Conservation (phyloP, 78 protist genomes). For the Creolimax fragrantissima region DNA sequence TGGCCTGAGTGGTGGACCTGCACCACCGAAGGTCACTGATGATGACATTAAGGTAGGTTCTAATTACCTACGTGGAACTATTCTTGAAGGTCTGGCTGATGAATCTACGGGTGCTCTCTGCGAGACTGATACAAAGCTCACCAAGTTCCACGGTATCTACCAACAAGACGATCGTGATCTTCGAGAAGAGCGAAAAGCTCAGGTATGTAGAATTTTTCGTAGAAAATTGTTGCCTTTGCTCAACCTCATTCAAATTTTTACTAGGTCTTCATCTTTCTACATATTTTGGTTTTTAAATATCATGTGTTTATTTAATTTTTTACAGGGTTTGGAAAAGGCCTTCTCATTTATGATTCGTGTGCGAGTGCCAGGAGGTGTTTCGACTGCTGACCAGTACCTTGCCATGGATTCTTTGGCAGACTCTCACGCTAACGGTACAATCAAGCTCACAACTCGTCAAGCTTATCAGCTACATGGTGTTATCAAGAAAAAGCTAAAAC, state of each 20-base stretch:
- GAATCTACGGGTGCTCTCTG: conserved; percentile 24
- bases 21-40: not conserved
- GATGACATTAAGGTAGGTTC: conserved; percentile 23
- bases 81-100: conserved; percentile 17
- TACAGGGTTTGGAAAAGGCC: conserved; percentile 17
- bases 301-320: too few species aligned
- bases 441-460: conserved; percentile 54
- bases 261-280: too few species aligned
- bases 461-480: conserved; percentile 57
- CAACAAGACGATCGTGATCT: conserved; percentile 50
- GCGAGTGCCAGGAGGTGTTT: conserved; percentile 49
- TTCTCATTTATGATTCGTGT: conserved; percentile 49
- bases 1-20: not conserved
- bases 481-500: conserved; percentile 26
- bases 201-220: too few species aligned
- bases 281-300: too few species aligned
- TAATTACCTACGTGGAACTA: conserved; percentile 36
- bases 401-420: conserved; percentile 31
- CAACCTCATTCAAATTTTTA: too few species aligned
- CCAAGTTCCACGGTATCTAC: conserved; percentile 58
- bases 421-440: conserved; percentile 30
- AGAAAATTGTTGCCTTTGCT: too few species aligned
- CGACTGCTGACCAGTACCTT: conserved; percentile 42
- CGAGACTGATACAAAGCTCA: conserved; percentile 22
- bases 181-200: conserved; percentile 19